These are phyloP conservation scores for Diaporthe eres DNA, from an alignment of 2,329 filamentous ascomycete genomes.

Conservation along the genomic window DNA sequence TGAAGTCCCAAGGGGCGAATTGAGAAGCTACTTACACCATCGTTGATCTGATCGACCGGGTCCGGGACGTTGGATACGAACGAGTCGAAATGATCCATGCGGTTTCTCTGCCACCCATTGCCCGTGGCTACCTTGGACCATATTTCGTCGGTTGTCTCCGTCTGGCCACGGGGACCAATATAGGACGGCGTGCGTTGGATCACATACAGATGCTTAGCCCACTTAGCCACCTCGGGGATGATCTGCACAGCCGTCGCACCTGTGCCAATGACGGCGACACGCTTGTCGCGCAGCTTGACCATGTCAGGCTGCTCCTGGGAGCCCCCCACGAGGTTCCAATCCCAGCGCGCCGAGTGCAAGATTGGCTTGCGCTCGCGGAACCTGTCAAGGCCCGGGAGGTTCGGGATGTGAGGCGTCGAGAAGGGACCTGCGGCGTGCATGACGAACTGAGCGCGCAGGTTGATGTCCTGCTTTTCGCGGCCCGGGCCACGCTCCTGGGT, in stretches of 20 bases:
- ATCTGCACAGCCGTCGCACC: conserved; percentile 80
- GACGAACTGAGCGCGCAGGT: conserved; percentile 59
- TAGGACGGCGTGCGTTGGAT: conserved; percentile 77
- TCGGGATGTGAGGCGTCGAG: conserved; percentile 58
- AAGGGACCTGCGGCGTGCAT: conserved; percentile 62
- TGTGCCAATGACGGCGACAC: conserved; percentile 76
- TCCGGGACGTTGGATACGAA: conserved; percentile 7
- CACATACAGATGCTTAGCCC: conserved; percentile 75
- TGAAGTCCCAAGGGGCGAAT: not conserved
- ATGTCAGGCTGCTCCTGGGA: conserved; percentile 28
- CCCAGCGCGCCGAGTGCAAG: conserved; percentile 41
- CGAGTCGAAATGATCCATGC: conserved; percentile 8
- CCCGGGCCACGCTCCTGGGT: not conserved
- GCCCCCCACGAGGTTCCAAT: not conserved
- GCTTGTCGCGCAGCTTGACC: conserved; percentile 61
- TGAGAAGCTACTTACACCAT: not conserved
- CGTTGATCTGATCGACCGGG: not conserved
- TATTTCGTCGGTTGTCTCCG: not conserved
- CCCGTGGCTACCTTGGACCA: conserved; percentile 4
- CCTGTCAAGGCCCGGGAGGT: conserved; percentile 45
- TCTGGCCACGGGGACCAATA: conserved; percentile 51
- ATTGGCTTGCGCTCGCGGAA: conserved; percentile 36
- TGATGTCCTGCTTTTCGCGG: conserved; percentile 48
- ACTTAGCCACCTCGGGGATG: conserved; percentile 70
- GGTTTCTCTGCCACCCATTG: not conserved